A percentile compares a stretch with the other conserved stretches of the same genome.
Evolutionary conservation across 106 monocot species (phyloP).

Genomic region (Chionographis japonica): DNA sequence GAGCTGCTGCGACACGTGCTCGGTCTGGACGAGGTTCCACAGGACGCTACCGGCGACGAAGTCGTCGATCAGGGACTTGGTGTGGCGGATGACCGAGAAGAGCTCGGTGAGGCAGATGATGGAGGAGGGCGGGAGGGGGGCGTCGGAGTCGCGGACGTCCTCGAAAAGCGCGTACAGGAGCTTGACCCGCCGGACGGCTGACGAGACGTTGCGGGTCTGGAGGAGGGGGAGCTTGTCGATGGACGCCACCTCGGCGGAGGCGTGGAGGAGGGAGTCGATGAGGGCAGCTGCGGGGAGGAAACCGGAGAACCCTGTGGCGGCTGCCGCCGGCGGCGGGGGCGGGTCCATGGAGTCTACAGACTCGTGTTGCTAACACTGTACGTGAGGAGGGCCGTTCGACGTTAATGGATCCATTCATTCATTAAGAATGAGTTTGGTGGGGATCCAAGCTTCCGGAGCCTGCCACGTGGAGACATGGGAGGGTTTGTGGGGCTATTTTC

Average conservation of each 20-base stretch:
- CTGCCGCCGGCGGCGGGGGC: not conserved
- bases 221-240: conserved; percentile 12
- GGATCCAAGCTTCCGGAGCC: not conserved
- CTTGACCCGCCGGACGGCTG: conserved; percentile 12
- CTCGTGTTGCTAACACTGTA: too few relatives aligned
- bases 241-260: conserved; percentile 16
- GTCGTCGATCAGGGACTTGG: conserved; percentile 17
- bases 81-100: conserved; percentile 24
- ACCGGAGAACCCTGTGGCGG: conserved; percentile 12
- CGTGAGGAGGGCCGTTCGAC: not conserved
- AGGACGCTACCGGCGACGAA: conserved; percentile 16
- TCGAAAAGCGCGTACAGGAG: conserved; percentile 36
- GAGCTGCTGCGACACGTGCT: conserved; percentile 15
- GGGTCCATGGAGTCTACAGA: conserved; percentile 1
- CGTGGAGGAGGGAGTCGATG: conserved; percentile 32
- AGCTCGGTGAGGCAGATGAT: conserved; percentile 48
- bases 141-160: conserved; percentile 20
- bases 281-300: conserved; percentile 35
- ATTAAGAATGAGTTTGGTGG: not conserved
- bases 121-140: conserved; percentile 22
- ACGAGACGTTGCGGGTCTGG: conserved; percentile 32
- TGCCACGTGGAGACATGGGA: conserved; percentile 18
- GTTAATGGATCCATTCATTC: not conserved
- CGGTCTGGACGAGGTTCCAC: conserved; percentile 29
- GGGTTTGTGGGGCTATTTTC: not conserved